These are phyloP conservation scores for Leccinum pellstonianum DNA, from an alignment of 768 basidiomycete species.

Conservation along the genomic window DNA sequence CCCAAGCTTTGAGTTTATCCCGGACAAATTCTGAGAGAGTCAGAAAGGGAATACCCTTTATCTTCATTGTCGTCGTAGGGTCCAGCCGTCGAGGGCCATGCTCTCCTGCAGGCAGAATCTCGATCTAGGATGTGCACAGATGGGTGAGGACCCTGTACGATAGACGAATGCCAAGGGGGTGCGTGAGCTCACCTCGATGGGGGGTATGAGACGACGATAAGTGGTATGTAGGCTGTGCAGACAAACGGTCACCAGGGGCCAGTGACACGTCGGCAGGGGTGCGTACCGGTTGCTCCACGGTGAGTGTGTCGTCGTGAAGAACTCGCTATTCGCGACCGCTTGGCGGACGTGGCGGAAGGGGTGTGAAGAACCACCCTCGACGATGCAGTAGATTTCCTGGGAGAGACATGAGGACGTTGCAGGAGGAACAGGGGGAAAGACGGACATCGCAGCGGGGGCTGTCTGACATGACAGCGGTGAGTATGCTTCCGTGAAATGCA, in stretches of 20 bases:
- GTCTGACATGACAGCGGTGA: conserved; percentile 69
- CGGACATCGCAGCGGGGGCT: conserved; percentile 63
- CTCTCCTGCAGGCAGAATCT: conserved; percentile 80
- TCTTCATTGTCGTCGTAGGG: conserved; percentile 59
- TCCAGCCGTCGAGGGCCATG: conserved; percentile 76
- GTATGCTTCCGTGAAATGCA: conserved; percentile 76
- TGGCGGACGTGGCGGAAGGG: conserved; percentile 81
- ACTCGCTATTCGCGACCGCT: conserved; percentile 60
- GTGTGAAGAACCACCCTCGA: conserved; percentile 69
- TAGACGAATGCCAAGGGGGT: background rate
- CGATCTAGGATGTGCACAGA: conserved; percentile 51
- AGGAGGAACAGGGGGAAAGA: conserved; percentile 13
- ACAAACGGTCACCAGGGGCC: conserved; percentile 11
- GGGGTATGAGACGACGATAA: conserved; percentile 73
- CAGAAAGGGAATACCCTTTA: conserved; percentile 76
- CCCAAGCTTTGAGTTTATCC: conserved; percentile 82
- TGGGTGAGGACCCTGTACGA: background rate
- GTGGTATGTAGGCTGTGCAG: conserved; percentile 63
- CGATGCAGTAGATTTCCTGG: conserved; percentile 84
- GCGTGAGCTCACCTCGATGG: conserved; percentile 58
- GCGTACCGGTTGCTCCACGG: conserved; percentile 85
- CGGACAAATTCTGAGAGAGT: conserved; percentile 84
- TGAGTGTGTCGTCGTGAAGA: conserved; percentile 66
- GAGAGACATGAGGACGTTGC: conserved; percentile 9
- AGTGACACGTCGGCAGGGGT: conserved; percentile 1